Base-by-base conservation (phyloP, 139 green algal species). In the Mesotaenium endlicherianum region DNA sequence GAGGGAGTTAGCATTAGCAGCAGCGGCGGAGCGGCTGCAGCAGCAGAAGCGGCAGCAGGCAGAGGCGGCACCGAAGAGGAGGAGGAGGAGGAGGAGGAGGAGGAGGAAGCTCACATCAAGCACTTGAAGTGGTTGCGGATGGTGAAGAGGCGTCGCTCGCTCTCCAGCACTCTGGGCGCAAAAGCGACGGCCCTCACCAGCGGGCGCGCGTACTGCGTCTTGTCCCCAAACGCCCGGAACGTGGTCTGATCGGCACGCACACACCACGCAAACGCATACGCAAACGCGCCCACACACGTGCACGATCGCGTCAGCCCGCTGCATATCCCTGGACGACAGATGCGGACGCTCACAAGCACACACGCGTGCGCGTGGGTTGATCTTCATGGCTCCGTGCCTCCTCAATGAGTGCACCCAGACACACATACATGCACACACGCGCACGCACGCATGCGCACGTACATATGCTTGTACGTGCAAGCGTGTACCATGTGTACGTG, bases 151-250 rank as follows among this genome's bases (percentile, higher is more conserved):
- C 5, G 36, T 5, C 31, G 40, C 40, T 60, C 17, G 17, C 20
- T 20, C 30, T 36, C 0, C 4, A 43, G 20, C 58, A 82, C 40
- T 14, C 58, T 41, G 20, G 31, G 49, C 11, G 75, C 49, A 60
- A 75, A 82, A 0, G 49, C 49, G 38, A 53, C 3, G 58, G 3
- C 75, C 26, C 38, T 43, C n/a, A 60, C 0, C 38, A 82, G 75
- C 14, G 75, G 50, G 41, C 75, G 75, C 11, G 75, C 41, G 20
- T 82, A 82, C 17, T 82, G 34, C 60, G 75, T 82, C 5, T n/a
- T 3, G 41, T 82, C 50, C 8, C 34, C 75, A 1, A 75, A 41
- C 0, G n/a, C 6, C 1, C 17, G 17, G 42, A 82, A 82, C 0
- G 47, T 74, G 30, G 53, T 39, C 75, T 82, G 75, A 14, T 58